Base-by-base conservation (phyloP, 2,329 filamentous ascomycete species). In the Aureobasidium melanogenum region DNA sequence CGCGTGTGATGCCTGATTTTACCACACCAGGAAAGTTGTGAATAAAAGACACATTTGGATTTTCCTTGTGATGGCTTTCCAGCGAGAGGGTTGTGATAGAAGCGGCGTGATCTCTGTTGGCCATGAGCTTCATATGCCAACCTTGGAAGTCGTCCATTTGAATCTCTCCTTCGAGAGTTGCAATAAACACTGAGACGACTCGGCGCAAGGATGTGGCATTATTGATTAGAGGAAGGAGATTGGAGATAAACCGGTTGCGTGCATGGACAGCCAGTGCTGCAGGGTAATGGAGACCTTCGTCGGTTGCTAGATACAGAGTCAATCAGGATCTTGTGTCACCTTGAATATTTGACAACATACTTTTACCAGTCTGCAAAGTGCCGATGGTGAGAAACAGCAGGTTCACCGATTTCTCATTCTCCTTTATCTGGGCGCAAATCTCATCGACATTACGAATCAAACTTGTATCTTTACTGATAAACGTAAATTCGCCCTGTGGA, bases 351-450 rank as follows among this genome's bases (percentile, higher is more conserved):
- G 24, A 6, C 5, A 43, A 34, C 38, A 44, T 19, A 67, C 65
- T 54, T 9, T 50, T 51, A 34, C 58, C 61, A 39, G 46, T 47
- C 12, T 58, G 54, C 22, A 78, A 63, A 56, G 75, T 74, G 4
- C 79, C 80, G 2, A 73, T 73, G 2, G 72, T 79, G 65, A 82
- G 72, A 64, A 82, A 80, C 0, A 84, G 67, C 0, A 84, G 64
- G 66, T 84, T 83, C 59, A 85, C 71, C 12, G 71, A 70, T 38
- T 71, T 69, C 66, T 83, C 81, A 62, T 76, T 77, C 22, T 67
- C 66, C 61, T 70, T 71, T 63, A 85, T 81, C 47, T 80, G 71
- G 5, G 71, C 66, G 67, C 80, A 83, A 1, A 77, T 74, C 7
- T 74, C 69, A 64, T 83, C 80, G 2, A 82, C 79, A 26, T 74